phyloP scores from a whole-genome alignment of 176 grass and related monocot genomes.

The Panicum miliaceum region DNA sequence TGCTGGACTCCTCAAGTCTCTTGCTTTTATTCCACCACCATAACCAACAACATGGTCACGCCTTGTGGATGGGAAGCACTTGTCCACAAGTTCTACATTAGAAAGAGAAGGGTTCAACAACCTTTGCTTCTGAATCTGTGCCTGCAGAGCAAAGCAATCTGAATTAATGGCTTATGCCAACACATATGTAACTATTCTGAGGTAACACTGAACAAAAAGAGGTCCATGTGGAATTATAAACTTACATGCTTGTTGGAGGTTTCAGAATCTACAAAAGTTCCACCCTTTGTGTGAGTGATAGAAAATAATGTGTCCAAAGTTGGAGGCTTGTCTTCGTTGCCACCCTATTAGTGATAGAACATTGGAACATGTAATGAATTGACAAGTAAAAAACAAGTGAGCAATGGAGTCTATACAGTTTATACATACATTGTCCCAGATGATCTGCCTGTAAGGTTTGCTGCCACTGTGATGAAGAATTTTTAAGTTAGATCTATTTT shows the following conservation, averaged over 20 bases:
- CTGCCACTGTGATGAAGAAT: too few species aligned
- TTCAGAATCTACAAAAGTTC: background rate
- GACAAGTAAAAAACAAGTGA: too few species aligned
- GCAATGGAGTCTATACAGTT: too few species aligned
- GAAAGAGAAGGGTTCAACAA: background rate
- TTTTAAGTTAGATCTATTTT: too few species aligned
- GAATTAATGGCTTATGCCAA: background rate
- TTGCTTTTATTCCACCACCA: constrained; percentile 12
- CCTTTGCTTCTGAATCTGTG: too few species aligned
- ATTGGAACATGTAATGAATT: too few species aligned
- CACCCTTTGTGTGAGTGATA: constrained; percentile 12
- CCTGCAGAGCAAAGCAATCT: background rate
- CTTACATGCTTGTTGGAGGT: background rate
- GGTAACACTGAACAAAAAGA: background rate
- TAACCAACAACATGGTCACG: constrained; percentile 4
- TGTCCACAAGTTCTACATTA: background rate
- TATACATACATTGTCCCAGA: too few species aligned
- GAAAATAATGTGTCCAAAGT: too few species aligned
- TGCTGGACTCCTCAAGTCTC: background rate
- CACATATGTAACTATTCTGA: background rate
- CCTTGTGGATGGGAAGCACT: background rate
- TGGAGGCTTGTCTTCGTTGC: too few species aligned
- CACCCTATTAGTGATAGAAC: too few species aligned
- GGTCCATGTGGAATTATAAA: too few species aligned
- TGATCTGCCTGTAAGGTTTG: too few species aligned